Percentiles rank a stretch among this genome's conserved stretches.
Conservation (phyloP, 345 rosid species). For the Streptanthus diversifolius region DNA sequence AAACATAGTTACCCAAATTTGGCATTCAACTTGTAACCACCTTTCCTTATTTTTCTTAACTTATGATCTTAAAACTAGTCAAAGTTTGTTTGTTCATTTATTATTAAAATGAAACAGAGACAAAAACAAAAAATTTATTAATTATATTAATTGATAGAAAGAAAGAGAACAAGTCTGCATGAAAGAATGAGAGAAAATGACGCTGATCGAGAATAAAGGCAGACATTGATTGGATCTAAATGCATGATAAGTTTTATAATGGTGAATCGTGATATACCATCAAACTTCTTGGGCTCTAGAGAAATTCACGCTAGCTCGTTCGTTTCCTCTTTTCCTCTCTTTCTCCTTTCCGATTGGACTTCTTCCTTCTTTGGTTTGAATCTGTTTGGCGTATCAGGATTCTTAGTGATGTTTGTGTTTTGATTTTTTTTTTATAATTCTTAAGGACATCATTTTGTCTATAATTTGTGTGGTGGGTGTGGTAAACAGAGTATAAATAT, state of each 20-base stretch:
- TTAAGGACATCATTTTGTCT: too few species aligned
- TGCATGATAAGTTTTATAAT: not conserved
- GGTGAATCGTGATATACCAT: not conserved
- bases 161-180: conserved; percentile 21
- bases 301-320: conserved; percentile 29
- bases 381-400: not conserved
- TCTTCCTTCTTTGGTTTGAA: not conserved
- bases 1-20: not conserved
- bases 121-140: not conserved
- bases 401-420: not conserved
- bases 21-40: not conserved
- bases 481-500: conserved; percentile 24
- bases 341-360: not conserved
- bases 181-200: conserved; percentile 24
- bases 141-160: too few species aligned
- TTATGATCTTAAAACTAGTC: not conserved
- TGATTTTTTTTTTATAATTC: too few species aligned
- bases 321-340: conserved; percentile 11
- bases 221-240: conserved; percentile 1
- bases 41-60: not conserved
- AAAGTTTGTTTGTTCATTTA: not conserved
- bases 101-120: not conserved
- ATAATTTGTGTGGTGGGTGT: not conserved
- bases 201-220: conserved; percentile 20
- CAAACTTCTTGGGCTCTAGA: conserved; percentile 13